Evolutionary conservation across 192 early-diverging fungal species (phyloP).

Genomic region (Oehlia diaphana): DNA sequence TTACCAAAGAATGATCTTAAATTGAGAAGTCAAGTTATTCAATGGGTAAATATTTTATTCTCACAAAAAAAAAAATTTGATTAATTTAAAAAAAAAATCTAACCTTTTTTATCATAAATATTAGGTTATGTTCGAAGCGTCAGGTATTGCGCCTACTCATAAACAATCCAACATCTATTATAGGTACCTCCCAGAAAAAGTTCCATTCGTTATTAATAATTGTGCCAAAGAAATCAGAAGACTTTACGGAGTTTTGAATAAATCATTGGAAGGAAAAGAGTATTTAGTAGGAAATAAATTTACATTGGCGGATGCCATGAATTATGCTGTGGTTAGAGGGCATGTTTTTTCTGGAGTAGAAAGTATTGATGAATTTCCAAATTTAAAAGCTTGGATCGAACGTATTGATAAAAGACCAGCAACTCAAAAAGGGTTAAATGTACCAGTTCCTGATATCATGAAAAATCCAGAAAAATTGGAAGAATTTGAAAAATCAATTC

Average conservation of each 20-base stretch:
- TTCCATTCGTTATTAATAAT: constrained; percentile 51
- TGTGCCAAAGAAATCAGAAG: constrained; percentile 48
- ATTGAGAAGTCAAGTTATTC: constrained; percentile 41
- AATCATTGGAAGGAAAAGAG: constrained; percentile 30
- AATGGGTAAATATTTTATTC: constrained; percentile 35
- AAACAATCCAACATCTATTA: constrained; percentile 52
- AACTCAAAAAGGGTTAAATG: constrained; percentile 40
- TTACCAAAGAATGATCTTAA: constrained; percentile 48
- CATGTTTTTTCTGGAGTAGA: constrained; percentile 27
- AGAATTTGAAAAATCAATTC: too few species aligned
- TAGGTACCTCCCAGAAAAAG: constrained; percentile 48
- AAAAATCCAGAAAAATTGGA: too few species aligned
- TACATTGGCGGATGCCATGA: constrained; percentile 54
- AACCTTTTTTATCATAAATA: too few species aligned
- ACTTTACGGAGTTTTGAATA: constrained; percentile 44
- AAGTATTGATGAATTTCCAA: constrained; percentile 39
- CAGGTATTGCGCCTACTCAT: constrained; percentile 50
- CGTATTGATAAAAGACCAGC: constrained; percentile 38
- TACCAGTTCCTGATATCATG: too few species aligned
- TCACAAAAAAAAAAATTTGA: neutral
- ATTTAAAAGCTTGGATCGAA: constrained; percentile 48
- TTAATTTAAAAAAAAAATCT: too few species aligned
- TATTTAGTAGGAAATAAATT: constrained; percentile 38
- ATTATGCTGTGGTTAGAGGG: constrained; percentile 41
- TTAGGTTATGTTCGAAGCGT: constrained; percentile 48